These are phyloP conservation scores for Medicago arabica DNA, from an alignment of 306 rosid genomes.

Conservation along the genomic window DNA sequence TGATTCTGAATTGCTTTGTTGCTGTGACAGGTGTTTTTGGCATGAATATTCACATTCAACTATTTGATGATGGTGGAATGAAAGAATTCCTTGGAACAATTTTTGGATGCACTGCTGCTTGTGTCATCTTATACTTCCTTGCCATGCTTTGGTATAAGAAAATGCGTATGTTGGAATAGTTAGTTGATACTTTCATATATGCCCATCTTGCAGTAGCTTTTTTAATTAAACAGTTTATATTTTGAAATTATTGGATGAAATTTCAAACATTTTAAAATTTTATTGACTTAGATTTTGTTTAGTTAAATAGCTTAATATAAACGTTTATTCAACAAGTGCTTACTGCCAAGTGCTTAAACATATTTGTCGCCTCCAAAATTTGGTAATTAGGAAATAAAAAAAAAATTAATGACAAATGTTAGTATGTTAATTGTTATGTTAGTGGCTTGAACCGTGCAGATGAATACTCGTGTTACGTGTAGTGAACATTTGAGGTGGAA, in stretches of 20 bases:
- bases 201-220: neutral
- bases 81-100: conserved; percentile 50
- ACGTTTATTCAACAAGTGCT: neutral
- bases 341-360: neutral
- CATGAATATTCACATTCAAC: conserved; percentile 66
- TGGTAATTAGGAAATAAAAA: no score
- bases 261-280: neutral
- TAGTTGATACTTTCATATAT: conserved; percentile 36
- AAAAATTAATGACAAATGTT: no score
- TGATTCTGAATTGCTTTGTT: conserved; percentile 61
- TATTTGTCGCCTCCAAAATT: neutral
- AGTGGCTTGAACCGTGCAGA: no score
- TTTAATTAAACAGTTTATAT: neutral
- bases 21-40: conserved; percentile 73
- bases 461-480: no score
- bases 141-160: conserved; percentile 79
- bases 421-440: no score
- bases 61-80: conserved; percentile 56
- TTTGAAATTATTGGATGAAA: neutral
- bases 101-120: conserved; percentile 56
- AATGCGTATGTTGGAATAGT: conserved; percentile 69
- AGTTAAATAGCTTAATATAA: neutral
- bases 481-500: no score
- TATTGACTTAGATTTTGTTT: neutral
- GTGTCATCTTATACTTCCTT: conserved; percentile 56